These are phyloP conservation scores for Spizellomyces punctatus DNA, from an alignment of 192 early-diverging fungal genomes.

Conservation along the genomic window DNA sequence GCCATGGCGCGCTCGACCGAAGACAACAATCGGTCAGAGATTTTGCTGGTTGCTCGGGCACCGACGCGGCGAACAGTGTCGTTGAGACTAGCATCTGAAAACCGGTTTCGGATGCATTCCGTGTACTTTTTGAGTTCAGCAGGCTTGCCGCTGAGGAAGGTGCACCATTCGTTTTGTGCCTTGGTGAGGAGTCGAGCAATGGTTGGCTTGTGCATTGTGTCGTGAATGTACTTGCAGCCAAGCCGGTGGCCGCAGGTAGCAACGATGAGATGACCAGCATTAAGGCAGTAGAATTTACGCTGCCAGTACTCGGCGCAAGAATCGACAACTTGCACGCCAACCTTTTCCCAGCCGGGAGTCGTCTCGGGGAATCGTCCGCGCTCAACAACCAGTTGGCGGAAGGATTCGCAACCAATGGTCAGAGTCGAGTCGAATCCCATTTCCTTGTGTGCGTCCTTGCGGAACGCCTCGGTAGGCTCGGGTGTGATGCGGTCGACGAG, in stretches of 20 bases:
- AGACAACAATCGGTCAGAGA: background rate
- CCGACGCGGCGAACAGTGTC: conserved; percentile 7
- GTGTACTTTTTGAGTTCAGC: conserved; percentile 1
- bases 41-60: conserved; percentile 7
- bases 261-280: conserved; percentile 11
- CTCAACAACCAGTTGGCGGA: conserved; percentile 14
- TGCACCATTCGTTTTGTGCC: conserved; percentile 17
- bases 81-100: background rate
- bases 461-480: conserved; percentile 19
- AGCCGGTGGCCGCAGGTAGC: conserved; percentile 14
- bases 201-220: background rate
- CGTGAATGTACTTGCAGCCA: conserved; percentile 3
- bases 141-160: conserved; percentile 2
- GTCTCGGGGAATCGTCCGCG: conserved; percentile 3
- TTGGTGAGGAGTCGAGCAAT: background rate
- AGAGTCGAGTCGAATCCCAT: background rate
- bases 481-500: conserved; percentile 21
- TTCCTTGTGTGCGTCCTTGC: background rate
- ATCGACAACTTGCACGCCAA: conserved; percentile 15
- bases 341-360: background rate
- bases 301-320: conserved; percentile 17
- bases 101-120: conserved; percentile 4
- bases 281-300: conserved; percentile 21
- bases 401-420: conserved; percentile 23
- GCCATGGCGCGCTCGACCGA: background rate